A percentile compares a stretch with the other conserved stretches of the same genome.
Evolutionary conservation across 805 yeast species (phyloP).

Genomic region (Candida rishiriensis): DNA sequence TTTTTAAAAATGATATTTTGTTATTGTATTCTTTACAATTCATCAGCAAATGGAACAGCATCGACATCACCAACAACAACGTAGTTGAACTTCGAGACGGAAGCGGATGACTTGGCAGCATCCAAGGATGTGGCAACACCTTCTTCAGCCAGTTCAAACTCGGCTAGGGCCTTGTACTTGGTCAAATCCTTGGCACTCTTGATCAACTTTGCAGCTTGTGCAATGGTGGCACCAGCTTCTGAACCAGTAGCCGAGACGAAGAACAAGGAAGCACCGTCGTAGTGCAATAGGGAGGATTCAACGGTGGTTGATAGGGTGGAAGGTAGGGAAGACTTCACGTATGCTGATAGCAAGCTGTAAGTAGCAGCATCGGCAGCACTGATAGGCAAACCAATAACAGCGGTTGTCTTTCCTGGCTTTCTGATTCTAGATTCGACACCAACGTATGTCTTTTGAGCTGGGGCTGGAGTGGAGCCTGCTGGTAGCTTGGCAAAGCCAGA

Average conservation of each 20-base stretch:
- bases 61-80: constrained; percentile 88
- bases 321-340: constrained; percentile 47
- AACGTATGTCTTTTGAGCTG: constrained; percentile 36
- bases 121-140: constrained; percentile 35
- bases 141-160: constrained; percentile 38
- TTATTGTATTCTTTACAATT: constrained; percentile 48
- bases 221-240: constrained; percentile 56
- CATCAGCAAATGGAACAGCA: constrained; percentile 83
- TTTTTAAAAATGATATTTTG: background rate
- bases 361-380: constrained; percentile 57
- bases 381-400: constrained; percentile 79
- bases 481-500: constrained; percentile 63
- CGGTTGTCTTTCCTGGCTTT: constrained; percentile 60
- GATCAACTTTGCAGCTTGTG: constrained; percentile 49
- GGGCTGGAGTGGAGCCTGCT: constrained; percentile 48
- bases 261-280: constrained; percentile 79
- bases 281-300: constrained; percentile 52
- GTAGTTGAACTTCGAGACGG: constrained; percentile 61
- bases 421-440: constrained; percentile 72
- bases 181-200: constrained; percentile 53
- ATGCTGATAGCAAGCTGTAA: constrained; percentile 67
- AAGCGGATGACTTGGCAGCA: constrained; percentile 33
- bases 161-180: constrained; percentile 52
- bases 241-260: constrained; percentile 60
- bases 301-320: constrained; percentile 52